Evolutionary conservation across 2,329 filamentous ascomycete species (phyloP).

Genomic region (Phialophora chinensis): DNA sequence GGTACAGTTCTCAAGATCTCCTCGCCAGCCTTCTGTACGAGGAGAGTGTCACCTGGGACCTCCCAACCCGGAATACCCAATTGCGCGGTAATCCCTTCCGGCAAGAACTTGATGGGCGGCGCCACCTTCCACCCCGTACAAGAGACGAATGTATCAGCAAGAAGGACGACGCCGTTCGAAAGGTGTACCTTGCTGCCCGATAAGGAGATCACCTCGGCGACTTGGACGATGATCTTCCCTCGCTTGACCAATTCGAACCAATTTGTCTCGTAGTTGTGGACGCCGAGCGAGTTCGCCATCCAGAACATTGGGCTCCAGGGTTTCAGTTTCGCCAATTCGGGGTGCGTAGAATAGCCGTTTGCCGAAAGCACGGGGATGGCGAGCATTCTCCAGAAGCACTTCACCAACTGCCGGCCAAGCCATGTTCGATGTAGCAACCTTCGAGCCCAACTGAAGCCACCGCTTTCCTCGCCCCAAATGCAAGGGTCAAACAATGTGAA

Average conservation of each 20-base stretch:
- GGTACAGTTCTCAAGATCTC: constrained; percentile 48
- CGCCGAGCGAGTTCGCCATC: constrained; percentile 62
- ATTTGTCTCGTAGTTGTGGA: constrained; percentile 65
- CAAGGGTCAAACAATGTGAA: constrained; percentile 78
- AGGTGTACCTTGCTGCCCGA: constrained; percentile 52
- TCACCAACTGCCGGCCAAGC: constrained; percentile 56
- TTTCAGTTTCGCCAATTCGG: constrained; percentile 54
- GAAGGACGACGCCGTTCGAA: constrained; percentile 51
- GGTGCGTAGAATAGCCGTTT: constrained; percentile 54
- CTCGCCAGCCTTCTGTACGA: constrained; percentile 48
- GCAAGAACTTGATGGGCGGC: constrained; percentile 56
- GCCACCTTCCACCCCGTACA: constrained; percentile 63
- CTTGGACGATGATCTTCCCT: constrained; percentile 61
- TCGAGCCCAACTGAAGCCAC: constrained; percentile 50
- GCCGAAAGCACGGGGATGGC: constrained; percentile 56
- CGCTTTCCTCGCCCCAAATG: constrained; percentile 65
- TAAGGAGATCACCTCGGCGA: constrained; percentile 40
- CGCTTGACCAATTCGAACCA: constrained; percentile 63
- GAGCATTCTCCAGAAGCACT: constrained; percentile 60
- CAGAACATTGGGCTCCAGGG: constrained; percentile 56
- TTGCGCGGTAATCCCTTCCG: constrained; percentile 40
- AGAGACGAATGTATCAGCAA: constrained; percentile 59
- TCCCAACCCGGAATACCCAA: constrained; percentile 5
- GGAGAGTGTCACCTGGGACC: constrained; percentile 30
- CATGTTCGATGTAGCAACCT: constrained; percentile 59